Conservation (phyloP, 805 yeast species). For the Zygosaccharomyces siamensis region DNA sequence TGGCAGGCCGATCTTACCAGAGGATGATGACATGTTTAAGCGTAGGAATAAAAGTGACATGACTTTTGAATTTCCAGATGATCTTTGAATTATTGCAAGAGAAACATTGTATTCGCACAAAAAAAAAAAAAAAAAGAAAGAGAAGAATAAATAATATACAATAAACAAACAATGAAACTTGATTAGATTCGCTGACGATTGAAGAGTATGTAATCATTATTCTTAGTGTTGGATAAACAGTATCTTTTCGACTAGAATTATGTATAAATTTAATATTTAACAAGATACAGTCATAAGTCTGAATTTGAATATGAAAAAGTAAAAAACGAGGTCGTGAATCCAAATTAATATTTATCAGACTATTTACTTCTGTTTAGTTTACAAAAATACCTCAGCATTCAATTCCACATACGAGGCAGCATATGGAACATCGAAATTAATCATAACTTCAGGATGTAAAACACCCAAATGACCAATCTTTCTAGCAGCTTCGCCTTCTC, state of each 20-base stretch:
- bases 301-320: neutral
- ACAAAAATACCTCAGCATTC: conserved; percentile 82
- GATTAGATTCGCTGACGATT: too few relatives aligned
- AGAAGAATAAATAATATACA: too few relatives aligned
- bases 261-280: conserved; percentile 28
- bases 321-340: conserved; percentile 3
- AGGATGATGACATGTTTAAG: conserved; percentile 28
- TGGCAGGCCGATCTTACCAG: conserved; percentile 28
- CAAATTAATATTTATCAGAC: conserved; percentile 11
- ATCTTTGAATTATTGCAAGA: conserved; percentile 15
- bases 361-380: conserved; percentile 13
- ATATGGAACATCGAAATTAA: conserved; percentile 80
- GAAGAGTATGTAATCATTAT: too few relatives aligned
- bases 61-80: conserved; percentile 31
- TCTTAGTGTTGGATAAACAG: too few relatives aligned
- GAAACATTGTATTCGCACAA: neutral
- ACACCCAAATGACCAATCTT: conserved; percentile 86
- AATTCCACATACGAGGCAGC: conserved; percentile 91
- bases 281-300: too few relatives aligned
- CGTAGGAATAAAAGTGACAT: conserved; percentile 15
- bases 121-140: too few relatives aligned
- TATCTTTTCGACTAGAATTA: too few relatives aligned
- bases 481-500: conserved; percentile 50
- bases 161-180: too few relatives aligned
- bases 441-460: conserved; percentile 90